phyloP scores from a whole-genome alignment of 768 basidiomycete species.

The Antrodiella citrinella region DNA sequence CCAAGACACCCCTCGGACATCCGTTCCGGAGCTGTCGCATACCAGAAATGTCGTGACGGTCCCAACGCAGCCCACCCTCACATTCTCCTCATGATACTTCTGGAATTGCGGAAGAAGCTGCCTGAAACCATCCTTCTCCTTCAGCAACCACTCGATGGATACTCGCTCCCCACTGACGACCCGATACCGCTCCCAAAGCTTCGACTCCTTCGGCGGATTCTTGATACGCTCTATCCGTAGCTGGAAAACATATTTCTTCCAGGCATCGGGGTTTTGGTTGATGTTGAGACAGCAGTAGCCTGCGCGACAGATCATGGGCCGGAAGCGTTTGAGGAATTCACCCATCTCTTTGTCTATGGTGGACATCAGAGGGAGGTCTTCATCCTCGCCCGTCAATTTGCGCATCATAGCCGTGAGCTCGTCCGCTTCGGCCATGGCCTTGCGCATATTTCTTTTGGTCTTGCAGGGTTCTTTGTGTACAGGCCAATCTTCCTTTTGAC shows the following conservation, averaged over 20 bases:
- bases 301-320: slow-evolving; percentile 4
- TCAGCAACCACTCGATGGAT: neutral
- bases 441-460: neutral
- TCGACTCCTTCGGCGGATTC: slow-evolving; percentile 3
- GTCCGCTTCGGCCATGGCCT: neutral
- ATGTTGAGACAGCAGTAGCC: slow-evolving; percentile 1
- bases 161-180: neutral
- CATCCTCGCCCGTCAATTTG: neutral
- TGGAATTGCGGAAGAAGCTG: slow-evolving; percentile 1
- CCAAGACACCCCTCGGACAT: slow-evolving; percentile 1
- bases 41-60: slow-evolving; percentile 5
- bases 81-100: slow-evolving; percentile 5
- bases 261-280: slow-evolving; percentile 1
- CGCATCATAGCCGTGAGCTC: neutral
- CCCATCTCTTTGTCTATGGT: slow-evolving; percentile 1
- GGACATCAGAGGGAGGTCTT: neutral
- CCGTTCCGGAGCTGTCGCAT: slow-evolving; percentile 2
- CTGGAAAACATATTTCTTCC: neutral
- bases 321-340: slow-evolving; percentile 5
- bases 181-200: slow-evolving; percentile 2
- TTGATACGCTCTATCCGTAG: neutral
- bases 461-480: slow-evolving; percentile 1
- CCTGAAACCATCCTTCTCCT: neutral
- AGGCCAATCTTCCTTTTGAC: slow-evolving; percentile 4
- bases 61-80: slow-evolving; percentile 4